Evolutionary conservation across 306 rosid species (phyloP).

Genomic region (Delonix regia): DNA sequence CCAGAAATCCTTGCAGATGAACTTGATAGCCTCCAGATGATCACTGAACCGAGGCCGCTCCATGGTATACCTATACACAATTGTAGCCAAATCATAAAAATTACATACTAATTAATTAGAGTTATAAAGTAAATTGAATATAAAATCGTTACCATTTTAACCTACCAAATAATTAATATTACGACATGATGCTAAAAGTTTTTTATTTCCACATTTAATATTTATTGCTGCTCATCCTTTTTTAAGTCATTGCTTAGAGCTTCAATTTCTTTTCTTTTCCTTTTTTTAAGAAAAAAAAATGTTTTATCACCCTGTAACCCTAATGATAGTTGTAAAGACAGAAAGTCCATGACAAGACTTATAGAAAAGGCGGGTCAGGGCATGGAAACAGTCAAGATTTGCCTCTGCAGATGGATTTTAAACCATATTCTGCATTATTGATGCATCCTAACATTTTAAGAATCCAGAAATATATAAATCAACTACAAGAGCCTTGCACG

Average conservation of each 20-base stretch:
- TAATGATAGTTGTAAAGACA: background rate
- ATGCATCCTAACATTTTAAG: background rate
- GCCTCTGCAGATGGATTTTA: background rate
- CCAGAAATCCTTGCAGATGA: slow-evolving; percentile 99
- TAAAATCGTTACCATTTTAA: background rate
- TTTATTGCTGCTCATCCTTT: background rate
- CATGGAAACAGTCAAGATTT: background rate
- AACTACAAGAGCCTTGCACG: background rate
- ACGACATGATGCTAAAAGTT: background rate
- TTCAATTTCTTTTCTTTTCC: background rate
- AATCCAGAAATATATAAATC: background rate
- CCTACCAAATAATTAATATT: background rate
- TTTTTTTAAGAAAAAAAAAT: background rate
- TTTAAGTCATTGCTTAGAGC: background rate
- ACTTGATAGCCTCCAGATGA: slow-evolving; percentile 94
- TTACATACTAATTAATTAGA: background rate
- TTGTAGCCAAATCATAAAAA: background rate
- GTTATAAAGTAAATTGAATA: background rate
- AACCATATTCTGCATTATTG: background rate
- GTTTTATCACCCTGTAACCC: background rate
- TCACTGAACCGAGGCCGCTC: slow-evolving; percentile 95
- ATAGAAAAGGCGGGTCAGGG: background rate
- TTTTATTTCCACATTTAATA: background rate
- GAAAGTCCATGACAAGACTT: background rate
- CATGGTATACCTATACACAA: slow-evolving; percentile 73